Evolutionary conservation across 2,329 filamentous ascomycete species (phyloP), one percentile per base, ranked within the genome.

Genomic region (Onygenales sp.): DNA sequence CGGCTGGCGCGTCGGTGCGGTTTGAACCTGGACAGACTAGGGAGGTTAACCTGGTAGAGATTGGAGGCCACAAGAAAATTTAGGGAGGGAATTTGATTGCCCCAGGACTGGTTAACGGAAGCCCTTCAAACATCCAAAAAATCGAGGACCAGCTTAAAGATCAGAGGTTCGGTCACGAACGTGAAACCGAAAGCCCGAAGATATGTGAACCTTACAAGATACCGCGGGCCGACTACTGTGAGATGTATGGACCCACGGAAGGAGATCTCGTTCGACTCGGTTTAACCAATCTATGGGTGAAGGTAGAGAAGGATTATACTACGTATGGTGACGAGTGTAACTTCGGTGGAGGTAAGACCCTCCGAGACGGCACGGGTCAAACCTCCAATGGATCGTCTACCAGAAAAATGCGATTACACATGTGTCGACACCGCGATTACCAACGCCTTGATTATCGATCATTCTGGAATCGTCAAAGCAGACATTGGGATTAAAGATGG

Each of bases 291-390:
- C 77, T 97, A 8, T 96, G 91, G 90, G 78, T 97, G 63, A 82
- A 84, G 68, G 87, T 97, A 4, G 92, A 97, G 72, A 86, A 84
- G 57, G 92, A 97, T 65, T 74, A 86, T 62, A 92, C 91, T 0
- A 74, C 76, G 4, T 94, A 95, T 65, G 92, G 92, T 7, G 92
- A 97, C 58, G 92, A 97, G 73, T 96, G 91, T 68, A 86, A 89
- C 59, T 97, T 97, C 69, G 92, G 92, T 13, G 92, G 92, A 44
- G 92, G 92, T 46, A 97, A 97, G 77, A 93, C 89, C 39, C 73
- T 97, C 54, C 81, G 92, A 56, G 92, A 97, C 68, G 92, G 92
- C 36, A 97, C 97, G 91, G 92, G 91, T 2, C 91, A 96, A 73
- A 88, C 90, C 4, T 86, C 85, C 31, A 27, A 27, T 27, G 21